Conservation (phyloP, 2,329 filamentous ascomycete genomes). For the Aspergillus cejpii region DNA sequence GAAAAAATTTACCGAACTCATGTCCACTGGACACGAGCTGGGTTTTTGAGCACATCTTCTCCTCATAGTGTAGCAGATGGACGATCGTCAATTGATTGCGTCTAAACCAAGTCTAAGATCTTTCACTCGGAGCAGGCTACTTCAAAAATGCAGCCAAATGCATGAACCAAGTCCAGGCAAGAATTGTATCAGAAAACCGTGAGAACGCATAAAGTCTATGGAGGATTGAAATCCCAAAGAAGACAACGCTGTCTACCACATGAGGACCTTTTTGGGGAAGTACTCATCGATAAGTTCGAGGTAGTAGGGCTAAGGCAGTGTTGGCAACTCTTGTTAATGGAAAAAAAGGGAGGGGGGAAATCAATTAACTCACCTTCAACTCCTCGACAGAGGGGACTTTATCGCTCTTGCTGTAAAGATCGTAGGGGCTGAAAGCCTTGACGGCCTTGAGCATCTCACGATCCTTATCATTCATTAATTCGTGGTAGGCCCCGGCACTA, state of each 20-base stretch:
- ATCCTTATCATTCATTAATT: slow-evolving; percentile 80
- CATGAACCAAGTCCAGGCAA: not conserved
- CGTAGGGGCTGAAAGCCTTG: slow-evolving; percentile 82
- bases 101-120: too few species aligned
- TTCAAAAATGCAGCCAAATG: too few species aligned
- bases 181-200: too few species aligned
- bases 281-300: slow-evolving; percentile 67
- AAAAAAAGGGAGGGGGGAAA: not conserved
- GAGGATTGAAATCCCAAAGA: too few species aligned
- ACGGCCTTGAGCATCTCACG: slow-evolving; percentile 73
- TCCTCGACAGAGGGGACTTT: slow-evolving; percentile 67
- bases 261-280: slow-evolving; percentile 61
- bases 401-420: slow-evolving; percentile 87
- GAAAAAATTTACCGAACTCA: too few species aligned
- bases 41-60: too few species aligned
- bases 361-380: slow-evolving; percentile 59
- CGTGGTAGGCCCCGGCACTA: slow-evolving; percentile 67
- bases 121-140: too few species aligned
- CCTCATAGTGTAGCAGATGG: too few species aligned
- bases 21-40: too few species aligned
- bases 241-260: slow-evolving; percentile 50
- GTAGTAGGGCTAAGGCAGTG: slow-evolving; percentile 56
- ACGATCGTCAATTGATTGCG: too few species aligned
- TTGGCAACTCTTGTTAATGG: slow-evolving; percentile 9
- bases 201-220: too few species aligned